Base-by-base conservation (phyloP, 2,329 filamentous ascomycete genomes). In the Leptographium radiaticola region DNA sequence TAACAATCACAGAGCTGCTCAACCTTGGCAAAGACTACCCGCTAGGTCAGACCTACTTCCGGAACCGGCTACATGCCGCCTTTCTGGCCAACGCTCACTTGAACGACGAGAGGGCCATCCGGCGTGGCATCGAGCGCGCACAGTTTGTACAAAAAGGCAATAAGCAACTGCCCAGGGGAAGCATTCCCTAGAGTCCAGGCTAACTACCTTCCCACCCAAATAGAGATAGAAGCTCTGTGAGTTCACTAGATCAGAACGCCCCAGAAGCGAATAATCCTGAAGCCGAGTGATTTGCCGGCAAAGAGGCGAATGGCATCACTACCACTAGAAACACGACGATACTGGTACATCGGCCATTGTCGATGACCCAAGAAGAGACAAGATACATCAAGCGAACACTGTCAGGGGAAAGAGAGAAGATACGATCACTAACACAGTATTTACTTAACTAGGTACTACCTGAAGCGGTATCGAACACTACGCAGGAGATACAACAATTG, bases 211-310 rank as follows among this genome's bases (percentile, higher is more conserved):
- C 12, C 12, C 12, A n/a, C 30, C 10, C 15, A 36, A 15, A 34
- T 59, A 93, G 91, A 96, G 67, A 88, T 97, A 57, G 90, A 96
- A 71, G 85, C 89, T 18, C 67, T 97, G 87, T 96, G 76, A 80
- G 87, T 77, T 2, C 11, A n/a, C 16, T 13, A 25, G n/a, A 38
- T 16, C 45, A 3, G 25, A 25, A 25, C 25, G 25, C 25, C 2
- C 25, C 5, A 5, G 25, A 25, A 25, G 25, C 25, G 25, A 25
- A 25, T 25, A 25, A 25, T 3, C 3, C 25, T 5, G 25, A 5
- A 25, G 25, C 25, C 2, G 25, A 3, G 25, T 25, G 25, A 5
- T 25, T 2, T 25, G 25, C 25, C 25, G 25, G 5, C 25, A 25
- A 25, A 25, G 25, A 25, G 25, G 25, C 25, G 25, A 2, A 25